Percentiles rank a stretch among this genome's conserved stretches.
Conservation (phyloP, 805 yeast genomes). For the Candida montana region DNA sequence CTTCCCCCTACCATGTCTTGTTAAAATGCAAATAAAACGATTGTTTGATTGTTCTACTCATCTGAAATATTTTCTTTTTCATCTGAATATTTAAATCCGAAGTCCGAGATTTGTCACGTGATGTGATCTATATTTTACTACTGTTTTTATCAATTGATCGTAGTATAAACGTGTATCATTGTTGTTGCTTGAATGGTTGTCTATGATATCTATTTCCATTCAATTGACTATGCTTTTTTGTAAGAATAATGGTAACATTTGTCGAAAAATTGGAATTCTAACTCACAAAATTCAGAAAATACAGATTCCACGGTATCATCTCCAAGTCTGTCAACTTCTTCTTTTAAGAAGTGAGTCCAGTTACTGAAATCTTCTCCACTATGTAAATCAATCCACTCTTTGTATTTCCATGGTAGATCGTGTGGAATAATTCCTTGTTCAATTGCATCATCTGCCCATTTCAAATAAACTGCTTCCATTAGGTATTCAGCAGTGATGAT, state of each 20-base stretch:
- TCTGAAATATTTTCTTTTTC: too few relatives aligned
- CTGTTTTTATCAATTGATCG: too few relatives aligned
- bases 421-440: slow-evolving; percentile 22
- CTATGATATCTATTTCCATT: too few relatives aligned
- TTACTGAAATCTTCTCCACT: slow-evolving; percentile 41
- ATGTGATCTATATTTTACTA: too few relatives aligned
- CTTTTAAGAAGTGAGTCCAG: slow-evolving; percentile 43
- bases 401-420: slow-evolving; percentile 38
- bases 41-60: too few relatives aligned
- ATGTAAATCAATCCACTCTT: slow-evolving; percentile 49
- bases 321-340: slow-evolving; percentile 36
- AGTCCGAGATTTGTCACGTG: too few relatives aligned
- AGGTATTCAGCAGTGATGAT: slow-evolving; percentile 39
- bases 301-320: slow-evolving; percentile 26
- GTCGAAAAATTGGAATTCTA: slow-evolving; percentile 43
- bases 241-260: slow-evolving; percentile 33
- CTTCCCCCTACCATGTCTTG: background rate
- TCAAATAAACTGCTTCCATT: slow-evolving; percentile 46
- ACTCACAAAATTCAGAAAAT: slow-evolving; percentile 32
- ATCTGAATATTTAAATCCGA: too few relatives aligned
- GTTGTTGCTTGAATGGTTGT: too few relatives aligned
- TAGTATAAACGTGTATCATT: too few relatives aligned
- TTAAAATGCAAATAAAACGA: too few relatives aligned
- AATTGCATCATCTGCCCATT: slow-evolving; percentile 43
- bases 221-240: too few relatives aligned